Conservation (phyloP, 73 alveolate genomes). For the Uronychia binucleata region DNA sequence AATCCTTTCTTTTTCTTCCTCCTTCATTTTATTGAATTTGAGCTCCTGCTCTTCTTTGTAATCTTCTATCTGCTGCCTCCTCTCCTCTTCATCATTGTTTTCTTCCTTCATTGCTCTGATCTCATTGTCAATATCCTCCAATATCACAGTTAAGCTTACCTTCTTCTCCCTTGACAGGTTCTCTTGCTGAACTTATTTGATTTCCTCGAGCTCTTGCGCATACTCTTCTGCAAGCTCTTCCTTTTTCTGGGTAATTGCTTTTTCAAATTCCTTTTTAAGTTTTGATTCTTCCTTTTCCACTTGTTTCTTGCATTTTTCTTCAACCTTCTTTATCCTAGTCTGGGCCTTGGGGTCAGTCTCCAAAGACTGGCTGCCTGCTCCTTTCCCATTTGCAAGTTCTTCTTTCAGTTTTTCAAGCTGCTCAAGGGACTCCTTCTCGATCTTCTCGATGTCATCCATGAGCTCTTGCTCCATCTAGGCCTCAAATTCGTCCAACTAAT, state of each 20-base stretch:
- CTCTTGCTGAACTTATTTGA: neutral
- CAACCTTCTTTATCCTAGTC: neutral
- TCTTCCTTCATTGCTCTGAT: constrained; percentile 10
- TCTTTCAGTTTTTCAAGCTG: constrained; percentile 28
- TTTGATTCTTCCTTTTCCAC: constrained; percentile 12
- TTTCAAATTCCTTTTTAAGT: constrained; percentile 30
- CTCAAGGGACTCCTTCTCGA: constrained; percentile 17
- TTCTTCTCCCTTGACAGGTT: neutral
- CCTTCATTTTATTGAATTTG: constrained; percentile 13
- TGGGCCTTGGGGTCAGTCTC: constrained; percentile 1
- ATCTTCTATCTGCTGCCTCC: neutral
- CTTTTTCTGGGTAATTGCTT: constrained; percentile 8
- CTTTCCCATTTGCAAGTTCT: constrained; percentile 22
- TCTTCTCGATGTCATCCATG: neutral
- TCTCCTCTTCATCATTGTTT: constrained; percentile 3
- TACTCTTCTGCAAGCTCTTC: constrained; percentile 26
- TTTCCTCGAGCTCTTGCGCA: constrained; percentile 32
- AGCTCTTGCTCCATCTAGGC: neutral
- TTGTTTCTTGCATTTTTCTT: neutral
- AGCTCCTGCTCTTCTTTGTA: constrained; percentile 18
- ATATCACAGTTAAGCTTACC: too few species aligned
- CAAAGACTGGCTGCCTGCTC: constrained; percentile 7
- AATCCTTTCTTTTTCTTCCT: constrained; percentile 14
- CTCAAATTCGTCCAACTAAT: neutral
- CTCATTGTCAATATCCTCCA: constrained; percentile 8